phyloP scores from a whole-genome alignment of 1,284 basidiomycete genomes.

The Microbotryum intermedium region DNA sequence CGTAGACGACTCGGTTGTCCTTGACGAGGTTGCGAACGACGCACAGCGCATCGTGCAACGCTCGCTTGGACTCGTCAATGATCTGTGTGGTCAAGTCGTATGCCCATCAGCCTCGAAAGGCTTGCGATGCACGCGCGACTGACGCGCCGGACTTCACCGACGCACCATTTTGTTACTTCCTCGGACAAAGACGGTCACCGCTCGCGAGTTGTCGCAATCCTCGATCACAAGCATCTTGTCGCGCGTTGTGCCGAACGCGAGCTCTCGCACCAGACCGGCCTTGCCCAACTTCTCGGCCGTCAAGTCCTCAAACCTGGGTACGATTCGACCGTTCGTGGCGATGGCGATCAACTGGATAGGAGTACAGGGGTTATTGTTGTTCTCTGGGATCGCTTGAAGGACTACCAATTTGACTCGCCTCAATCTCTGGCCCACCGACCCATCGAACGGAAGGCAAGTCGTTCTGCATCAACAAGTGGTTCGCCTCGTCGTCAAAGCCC shows the following conservation, averaged over 20 bases:
- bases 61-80: constrained; percentile 96
- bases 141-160: constrained; percentile 1
- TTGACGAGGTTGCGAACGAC: constrained; percentile 90
- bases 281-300: constrained; percentile 81
- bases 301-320: constrained; percentile 94
- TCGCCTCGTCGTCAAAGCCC: constrained; percentile 99
- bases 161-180: constrained; percentile 97
- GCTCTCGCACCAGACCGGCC: constrained; percentile 85
- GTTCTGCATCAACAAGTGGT: constrained; percentile 95
- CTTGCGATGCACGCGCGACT: neutral
- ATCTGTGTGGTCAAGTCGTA: constrained; percentile 51
- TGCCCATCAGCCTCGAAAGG: neutral
- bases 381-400: neutral
- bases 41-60: constrained; percentile 94
- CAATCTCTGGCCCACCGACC: constrained; percentile 98
- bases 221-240: constrained; percentile 99
- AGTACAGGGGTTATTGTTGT: neutral
- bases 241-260: constrained; percentile 91
- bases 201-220: constrained; percentile 92
- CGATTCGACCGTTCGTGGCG: constrained; percentile 95
- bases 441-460: constrained; percentile 95
- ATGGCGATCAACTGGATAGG: constrained; percentile 78
- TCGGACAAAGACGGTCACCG: constrained; percentile 93
- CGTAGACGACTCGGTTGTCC: constrained; percentile 95
- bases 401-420: constrained; percentile 55